Conservation (phyloP, 1,139 yeast genomes). For the Sugiyamaella novakii region DNA sequence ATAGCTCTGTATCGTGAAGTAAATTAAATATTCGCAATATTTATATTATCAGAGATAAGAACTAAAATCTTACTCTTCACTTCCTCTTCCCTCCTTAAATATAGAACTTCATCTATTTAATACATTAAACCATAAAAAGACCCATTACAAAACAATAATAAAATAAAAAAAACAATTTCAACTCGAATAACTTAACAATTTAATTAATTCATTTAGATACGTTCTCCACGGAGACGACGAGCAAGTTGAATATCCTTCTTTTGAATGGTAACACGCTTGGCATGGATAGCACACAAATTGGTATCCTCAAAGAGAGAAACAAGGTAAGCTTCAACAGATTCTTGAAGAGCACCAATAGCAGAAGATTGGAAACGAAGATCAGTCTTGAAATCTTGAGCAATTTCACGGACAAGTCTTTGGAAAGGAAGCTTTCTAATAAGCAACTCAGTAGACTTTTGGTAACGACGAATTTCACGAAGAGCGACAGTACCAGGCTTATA, state of each 20-base stretch:
- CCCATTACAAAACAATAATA: constrained; percentile 18
- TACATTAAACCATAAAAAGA: constrained; percentile 17
- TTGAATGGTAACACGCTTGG: constrained; percentile 99
- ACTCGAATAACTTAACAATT: constrained; percentile 1
- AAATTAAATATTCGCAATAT: no score
- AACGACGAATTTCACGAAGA: constrained; percentile 98
- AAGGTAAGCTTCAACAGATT: constrained; percentile 97
- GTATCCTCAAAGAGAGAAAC: constrained; percentile 92
- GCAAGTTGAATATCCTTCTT: constrained; percentile 99
- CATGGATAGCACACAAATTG: constrained; percentile 98
- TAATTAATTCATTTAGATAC: constrained; percentile 27
- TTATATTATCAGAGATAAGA: no score
- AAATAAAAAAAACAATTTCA: constrained; percentile 3
- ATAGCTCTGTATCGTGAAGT: no score
- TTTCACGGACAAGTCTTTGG: constrained; percentile 98
- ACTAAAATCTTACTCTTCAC: no score
- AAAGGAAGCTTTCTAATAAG: constrained; percentile 97
- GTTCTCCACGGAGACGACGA: constrained; percentile 96
- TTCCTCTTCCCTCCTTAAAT: no score
- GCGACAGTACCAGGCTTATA: constrained; percentile 99
- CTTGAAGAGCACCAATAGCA: constrained; percentile 98
- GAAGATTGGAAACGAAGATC: constrained; percentile 98
- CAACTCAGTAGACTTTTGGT: constrained; percentile 96
- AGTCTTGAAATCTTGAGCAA: constrained; percentile 97
- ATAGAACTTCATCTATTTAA: constrained; percentile 17